phyloP scores from a whole-genome alignment of 106 monocot species.

The Alisma plantagoaquatica region DNA sequence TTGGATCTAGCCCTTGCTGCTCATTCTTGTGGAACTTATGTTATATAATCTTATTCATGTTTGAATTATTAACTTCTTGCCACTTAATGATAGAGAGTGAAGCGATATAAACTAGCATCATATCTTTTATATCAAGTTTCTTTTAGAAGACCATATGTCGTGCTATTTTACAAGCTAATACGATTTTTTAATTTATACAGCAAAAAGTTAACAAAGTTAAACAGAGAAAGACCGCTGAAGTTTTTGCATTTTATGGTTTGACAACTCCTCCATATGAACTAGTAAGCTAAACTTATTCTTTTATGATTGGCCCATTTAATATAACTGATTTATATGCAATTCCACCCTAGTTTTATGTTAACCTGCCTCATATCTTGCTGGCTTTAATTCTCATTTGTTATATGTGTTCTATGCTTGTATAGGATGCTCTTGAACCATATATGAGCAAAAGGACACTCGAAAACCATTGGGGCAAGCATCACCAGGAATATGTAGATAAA shows the following conservation, averaged over 20 bases:
- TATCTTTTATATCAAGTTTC: too few relatives aligned
- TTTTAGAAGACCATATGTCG: too few relatives aligned
- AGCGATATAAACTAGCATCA: too few relatives aligned
- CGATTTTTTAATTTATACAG: slow-evolving; percentile 14
- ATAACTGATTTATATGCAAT: not conserved
- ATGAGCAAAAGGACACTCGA: slow-evolving; percentile 86
- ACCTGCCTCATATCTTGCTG: not conserved
- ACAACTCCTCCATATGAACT: slow-evolving; percentile 94
- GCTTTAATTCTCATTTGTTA: not conserved
- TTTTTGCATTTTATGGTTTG: slow-evolving; percentile 61
- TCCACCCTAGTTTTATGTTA: not conserved
- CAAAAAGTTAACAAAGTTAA: slow-evolving; percentile 10
- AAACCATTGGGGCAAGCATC: slow-evolving; percentile 86
- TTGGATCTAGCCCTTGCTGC: too few relatives aligned
- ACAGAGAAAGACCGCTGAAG: slow-evolving; percentile 19
- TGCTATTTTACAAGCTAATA: too few relatives aligned
- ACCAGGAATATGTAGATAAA: slow-evolving; percentile 54
- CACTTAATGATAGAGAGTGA: too few relatives aligned
- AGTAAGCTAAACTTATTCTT: slow-evolving; percentile 26
- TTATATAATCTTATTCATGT: too few relatives aligned
- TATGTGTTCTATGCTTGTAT: not conserved
- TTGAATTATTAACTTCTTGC: too few relatives aligned
- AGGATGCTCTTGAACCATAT: slow-evolving; percentile 93
- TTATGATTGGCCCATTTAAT: not conserved
- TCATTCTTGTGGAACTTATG: too few relatives aligned